Evolutionary conservation across 192 early-diverging fungal genomes (phyloP), one percentile per base, ranked within the genome.

Genomic region (Allomyces arbusculus): DNA sequence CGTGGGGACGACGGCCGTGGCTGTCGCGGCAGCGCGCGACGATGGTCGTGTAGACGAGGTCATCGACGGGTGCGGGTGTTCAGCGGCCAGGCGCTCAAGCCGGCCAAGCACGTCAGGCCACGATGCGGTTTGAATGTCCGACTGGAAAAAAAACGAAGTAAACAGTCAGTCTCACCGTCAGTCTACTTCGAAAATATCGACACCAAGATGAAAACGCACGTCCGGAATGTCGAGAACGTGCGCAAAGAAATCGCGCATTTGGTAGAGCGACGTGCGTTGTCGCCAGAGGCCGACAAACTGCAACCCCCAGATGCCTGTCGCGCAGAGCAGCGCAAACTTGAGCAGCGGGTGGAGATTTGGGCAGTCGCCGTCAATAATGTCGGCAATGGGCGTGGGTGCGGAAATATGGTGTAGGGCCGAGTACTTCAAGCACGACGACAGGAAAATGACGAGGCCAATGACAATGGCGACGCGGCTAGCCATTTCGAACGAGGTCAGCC

Each of bases 391-490:
- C n/a, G n/a, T 22, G 61, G 58, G 58, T 11, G 61, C 45, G 10
- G 7, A 5, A 25, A 9, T 12, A 8, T 33, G 24, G 20, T 58
- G 50, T 62, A n/a, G 10, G 64, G 11, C 24, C 63, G 87, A 79
- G 71, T 94, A 90, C 74, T 97, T 87, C 33, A 99, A 80, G 76
- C 97, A 97, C 22, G 86, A 84, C 66, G 89, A 74, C 20, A 95
- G 76, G 76, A 97, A 99, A 0, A 86, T 89, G 24, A 90, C 84
- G 70, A 99, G 91, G 62, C 70, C 72, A 23, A 97, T 83, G 23
- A 94, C 87, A 76, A 98, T 95, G 8, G 82, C 89, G 62, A 92
- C 78, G 19, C 85, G 89, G 20, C 89, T 91, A 74, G 44, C 40
- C 19, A 64, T 24, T 62, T 64, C 22, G 33, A 10, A 22, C 24